phyloP scores from a whole-genome alignment of 139 green algal species.

The Closterium sp. region DNA sequence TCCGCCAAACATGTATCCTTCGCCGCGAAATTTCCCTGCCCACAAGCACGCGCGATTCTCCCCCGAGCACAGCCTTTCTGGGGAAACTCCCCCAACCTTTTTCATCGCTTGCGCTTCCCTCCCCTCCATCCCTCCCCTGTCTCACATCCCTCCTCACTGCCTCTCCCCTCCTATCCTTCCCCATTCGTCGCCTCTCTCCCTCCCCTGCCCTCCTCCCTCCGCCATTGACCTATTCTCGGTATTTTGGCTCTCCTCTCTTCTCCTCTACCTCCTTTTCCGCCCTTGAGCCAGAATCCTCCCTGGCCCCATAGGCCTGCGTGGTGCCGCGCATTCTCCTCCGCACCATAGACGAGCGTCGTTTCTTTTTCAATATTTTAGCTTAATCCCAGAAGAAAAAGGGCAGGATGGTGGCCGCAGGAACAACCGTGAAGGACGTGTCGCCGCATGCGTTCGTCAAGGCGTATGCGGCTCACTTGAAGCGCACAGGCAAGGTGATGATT shows the following conservation, averaged over 20 bases:
- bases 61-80: too few species aligned
- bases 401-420: conserved; percentile 35
- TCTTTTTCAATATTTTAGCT: background rate
- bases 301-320: background rate
- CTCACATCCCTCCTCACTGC: background rate
- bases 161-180: background rate
- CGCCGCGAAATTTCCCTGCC: too few species aligned
- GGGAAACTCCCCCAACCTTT: background rate
- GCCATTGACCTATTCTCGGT: background rate
- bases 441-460: conserved; percentile 84
- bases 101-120: background rate
- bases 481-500: conserved; percentile 85
- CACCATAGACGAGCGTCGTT: background rate
- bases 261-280: background rate
- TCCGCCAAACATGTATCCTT: background rate
- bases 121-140: too few species aligned
- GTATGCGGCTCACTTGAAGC: conserved; percentile 94
- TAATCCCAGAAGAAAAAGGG: background rate
- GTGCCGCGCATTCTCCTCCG: background rate
- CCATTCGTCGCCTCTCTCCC: background rate
- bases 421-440: conserved; percentile 81
- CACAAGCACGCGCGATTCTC: too few species aligned
- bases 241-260: background rate
- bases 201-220: background rate
- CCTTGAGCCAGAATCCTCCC: background rate